phyloP scores from a whole-genome alignment of 1,284 basidiomycete genomes.

The Cryptococcus depauperatus region DNA sequence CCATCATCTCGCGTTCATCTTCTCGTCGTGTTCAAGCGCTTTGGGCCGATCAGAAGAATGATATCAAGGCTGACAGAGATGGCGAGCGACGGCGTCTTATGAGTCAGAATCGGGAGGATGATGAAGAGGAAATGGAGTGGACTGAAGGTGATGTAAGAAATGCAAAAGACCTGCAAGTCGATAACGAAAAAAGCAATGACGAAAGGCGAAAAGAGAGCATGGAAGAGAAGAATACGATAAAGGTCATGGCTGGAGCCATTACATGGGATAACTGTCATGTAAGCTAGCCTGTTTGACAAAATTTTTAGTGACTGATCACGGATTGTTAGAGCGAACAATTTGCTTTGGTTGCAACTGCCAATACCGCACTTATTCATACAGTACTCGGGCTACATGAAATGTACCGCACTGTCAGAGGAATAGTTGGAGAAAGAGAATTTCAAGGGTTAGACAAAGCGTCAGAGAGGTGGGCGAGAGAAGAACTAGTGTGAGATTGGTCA shows the following conservation, averaged over 20 bases:
- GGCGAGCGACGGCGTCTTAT: not conserved
- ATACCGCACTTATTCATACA: slow-evolving; percentile 33
- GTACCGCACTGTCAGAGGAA: slow-evolving; percentile 24
- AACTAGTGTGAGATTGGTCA: too few relatives aligned
- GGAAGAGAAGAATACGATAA: slow-evolving; percentile 7
- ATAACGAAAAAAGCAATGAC: too few relatives aligned
- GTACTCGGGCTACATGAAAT: slow-evolving; percentile 32
- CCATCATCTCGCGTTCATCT: too few relatives aligned
- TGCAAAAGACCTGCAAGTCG: slow-evolving; percentile 7
- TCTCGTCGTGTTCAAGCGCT: not conserved
- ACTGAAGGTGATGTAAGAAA: not conserved
- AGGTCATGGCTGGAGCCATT: slow-evolving; percentile 5
- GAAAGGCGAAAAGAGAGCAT: too few relatives aligned
- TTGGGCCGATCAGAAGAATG: not conserved
- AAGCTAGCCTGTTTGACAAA: too few relatives aligned
- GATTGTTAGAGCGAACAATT: slow-evolving; percentile 36
- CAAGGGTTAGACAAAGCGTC: slow-evolving; percentile 33
- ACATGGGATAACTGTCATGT: slow-evolving; percentile 11
- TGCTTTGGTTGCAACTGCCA: slow-evolving; percentile 36
- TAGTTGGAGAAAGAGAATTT: slow-evolving; percentile 39
- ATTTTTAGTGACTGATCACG: not conserved
- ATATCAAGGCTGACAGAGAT: not conserved
- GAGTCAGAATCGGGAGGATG: not conserved
- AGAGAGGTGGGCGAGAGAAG: slow-evolving; percentile 24
- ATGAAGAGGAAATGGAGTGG: not conserved